Conservation (phyloP, 2,329 filamentous ascomycete genomes). For the Monilinia laxa region DNA sequence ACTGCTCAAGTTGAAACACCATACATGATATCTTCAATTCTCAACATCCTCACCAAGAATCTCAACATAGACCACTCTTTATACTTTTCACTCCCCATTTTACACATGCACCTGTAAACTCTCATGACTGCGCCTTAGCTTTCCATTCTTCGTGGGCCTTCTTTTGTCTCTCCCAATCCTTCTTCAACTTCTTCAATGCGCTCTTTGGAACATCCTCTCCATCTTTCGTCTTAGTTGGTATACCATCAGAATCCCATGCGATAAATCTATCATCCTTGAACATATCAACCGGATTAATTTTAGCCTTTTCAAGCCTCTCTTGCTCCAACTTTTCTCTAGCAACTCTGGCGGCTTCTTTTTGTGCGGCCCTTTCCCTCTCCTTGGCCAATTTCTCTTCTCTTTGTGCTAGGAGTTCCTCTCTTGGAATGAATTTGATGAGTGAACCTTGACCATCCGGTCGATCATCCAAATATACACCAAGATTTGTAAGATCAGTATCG, state of each 20-base stretch:
- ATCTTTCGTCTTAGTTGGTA: constrained; percentile 74
- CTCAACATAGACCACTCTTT: neutral
- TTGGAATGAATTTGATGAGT: constrained; percentile 66
- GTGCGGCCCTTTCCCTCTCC: constrained; percentile 60
- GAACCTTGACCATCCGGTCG: constrained; percentile 60
- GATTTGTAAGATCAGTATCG: constrained; percentile 75
- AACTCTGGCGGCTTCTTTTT: constrained; percentile 43
- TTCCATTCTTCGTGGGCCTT: constrained; percentile 70
- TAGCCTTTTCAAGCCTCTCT: constrained; percentile 54
- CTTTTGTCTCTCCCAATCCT: constrained; percentile 89
- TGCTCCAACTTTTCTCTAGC: constrained; percentile 49
- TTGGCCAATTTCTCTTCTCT: constrained; percentile 59
- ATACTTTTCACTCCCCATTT: neutral
- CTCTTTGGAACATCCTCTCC: constrained; percentile 81
- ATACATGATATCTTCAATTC: neutral
- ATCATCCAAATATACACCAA: constrained; percentile 88
- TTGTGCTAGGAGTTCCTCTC: constrained; percentile 56
- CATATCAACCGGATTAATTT: constrained; percentile 54
- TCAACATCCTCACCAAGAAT: neutral
- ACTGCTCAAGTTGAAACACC: neutral
- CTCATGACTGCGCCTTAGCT: constrained; percentile 22
- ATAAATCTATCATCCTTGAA: constrained; percentile 63
- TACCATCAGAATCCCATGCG: constrained; percentile 78
- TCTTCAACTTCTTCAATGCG: constrained; percentile 76
- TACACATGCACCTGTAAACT: neutral